Evolutionary conservation across 768 basidiomycete genomes (phyloP).

Genomic region (Mycena vulgaris): DNA sequence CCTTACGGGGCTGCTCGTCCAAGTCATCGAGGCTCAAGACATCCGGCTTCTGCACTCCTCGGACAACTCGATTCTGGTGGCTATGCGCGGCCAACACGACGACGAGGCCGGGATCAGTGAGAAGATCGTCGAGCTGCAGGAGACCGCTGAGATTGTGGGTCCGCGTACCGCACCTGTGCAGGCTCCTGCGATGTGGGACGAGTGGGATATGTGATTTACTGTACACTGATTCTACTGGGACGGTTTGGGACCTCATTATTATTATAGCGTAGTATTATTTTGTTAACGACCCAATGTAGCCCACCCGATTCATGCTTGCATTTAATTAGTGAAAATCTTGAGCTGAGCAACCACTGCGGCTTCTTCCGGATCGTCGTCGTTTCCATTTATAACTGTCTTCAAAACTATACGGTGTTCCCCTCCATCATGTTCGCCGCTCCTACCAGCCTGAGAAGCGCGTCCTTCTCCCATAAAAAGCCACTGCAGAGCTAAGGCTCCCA

Average conservation of each 20-base stretch:
- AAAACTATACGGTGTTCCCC: too few relatives aligned
- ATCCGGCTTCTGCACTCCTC: slow-evolving; percentile 74
- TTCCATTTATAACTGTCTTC: too few relatives aligned
- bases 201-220: slow-evolving; percentile 75
- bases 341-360: too few relatives aligned
- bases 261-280: slow-evolving; percentile 20
- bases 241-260: slow-evolving; percentile 9
- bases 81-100: slow-evolving; percentile 73
- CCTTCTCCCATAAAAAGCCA: neutral
- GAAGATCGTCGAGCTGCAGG: slow-evolving; percentile 76
- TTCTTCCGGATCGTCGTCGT: too few relatives aligned
- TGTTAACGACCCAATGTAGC: slow-evolving; percentile 11
- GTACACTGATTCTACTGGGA: neutral
- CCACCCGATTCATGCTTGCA: neutral
- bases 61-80: slow-evolving; percentile 71
- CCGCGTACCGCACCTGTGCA: slow-evolving; percentile 48
- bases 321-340: neutral
- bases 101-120: slow-evolving; percentile 73
- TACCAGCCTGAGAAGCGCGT: neutral
- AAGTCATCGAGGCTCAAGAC: slow-evolving; percentile 84
- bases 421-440: neutral
- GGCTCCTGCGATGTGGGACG: slow-evolving; percentile 71
- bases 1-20: slow-evolving; percentile 77
- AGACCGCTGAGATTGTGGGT: slow-evolving; percentile 71
- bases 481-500: neutral